A percentile compares a stretch with the other conserved stretches of the same genome.
These are phyloP conservation scores for Alternaria arbusti DNA, from an alignment of 2,329 filamentous ascomycete genomes.

Conservation along the genomic window DNA sequence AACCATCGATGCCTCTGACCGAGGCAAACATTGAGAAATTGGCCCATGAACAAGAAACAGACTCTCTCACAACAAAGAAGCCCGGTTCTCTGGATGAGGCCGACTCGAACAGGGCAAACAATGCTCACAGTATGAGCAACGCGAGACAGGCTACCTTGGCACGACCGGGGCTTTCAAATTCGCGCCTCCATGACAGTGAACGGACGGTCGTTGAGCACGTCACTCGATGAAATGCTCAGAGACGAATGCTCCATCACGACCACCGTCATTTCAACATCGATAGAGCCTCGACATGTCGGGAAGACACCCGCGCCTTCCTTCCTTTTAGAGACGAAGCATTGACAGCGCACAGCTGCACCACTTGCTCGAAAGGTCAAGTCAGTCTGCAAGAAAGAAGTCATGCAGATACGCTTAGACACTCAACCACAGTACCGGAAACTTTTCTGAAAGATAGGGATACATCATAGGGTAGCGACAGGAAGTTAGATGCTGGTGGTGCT, in stretches of 20 bases:
- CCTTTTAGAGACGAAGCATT: constrained; percentile 9
- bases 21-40: constrained; percentile 47
- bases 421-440: constrained; percentile 1
- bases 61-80: constrained; percentile 16
- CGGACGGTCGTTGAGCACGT: constrained; percentile 29
- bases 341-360: constrained; percentile 1
- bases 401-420: constrained; percentile 3
- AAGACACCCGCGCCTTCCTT: constrained; percentile 7
- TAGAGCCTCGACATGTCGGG: background rate
- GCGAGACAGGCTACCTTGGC: constrained; percentile 16
- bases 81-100: constrained; percentile 17
- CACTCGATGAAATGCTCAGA: constrained; percentile 7
- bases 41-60: constrained; percentile 36
- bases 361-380: background rate
- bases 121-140: constrained; percentile 22
- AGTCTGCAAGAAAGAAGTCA: constrained; percentile 1
- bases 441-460: constrained; percentile 5
- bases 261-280: constrained; percentile 6
- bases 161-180: constrained; percentile 27
- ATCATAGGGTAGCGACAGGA: constrained; percentile 18
- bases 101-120: constrained; percentile 25
- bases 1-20: constrained; percentile 42
- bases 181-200: constrained; percentile 32
- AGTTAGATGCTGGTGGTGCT: constrained; percentile 15
- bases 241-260: background rate